phyloP scores from a whole-genome alignment of 2,329 filamentous ascomycete genomes.

The Cladosporium phlei region DNA sequence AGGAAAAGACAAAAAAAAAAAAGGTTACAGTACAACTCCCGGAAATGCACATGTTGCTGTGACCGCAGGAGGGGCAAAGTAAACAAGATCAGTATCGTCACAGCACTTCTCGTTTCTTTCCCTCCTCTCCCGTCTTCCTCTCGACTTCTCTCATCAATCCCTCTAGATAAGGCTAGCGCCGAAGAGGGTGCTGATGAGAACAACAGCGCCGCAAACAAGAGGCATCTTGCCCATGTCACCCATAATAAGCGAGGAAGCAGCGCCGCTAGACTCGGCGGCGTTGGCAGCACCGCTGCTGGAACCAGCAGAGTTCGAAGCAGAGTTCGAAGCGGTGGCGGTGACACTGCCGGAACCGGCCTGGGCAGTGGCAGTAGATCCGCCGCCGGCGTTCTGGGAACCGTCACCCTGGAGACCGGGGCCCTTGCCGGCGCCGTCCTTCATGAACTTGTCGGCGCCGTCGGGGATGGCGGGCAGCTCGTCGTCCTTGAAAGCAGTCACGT shows the following conservation, averaged over 20 bases:
- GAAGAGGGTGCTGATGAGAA: conserved; percentile 50
- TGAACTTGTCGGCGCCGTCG: conserved; percentile 50
- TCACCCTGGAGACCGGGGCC: conserved; percentile 52
- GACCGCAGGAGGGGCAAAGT: no score
- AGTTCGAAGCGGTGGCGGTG: conserved; percentile 32
- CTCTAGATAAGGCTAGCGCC: conserved; percentile 42
- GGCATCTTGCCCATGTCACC: conserved; percentile 48
- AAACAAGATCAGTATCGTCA: not conserved
- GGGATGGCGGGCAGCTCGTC: conserved; percentile 54
- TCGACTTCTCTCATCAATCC: not conserved
- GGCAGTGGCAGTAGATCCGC: conserved; percentile 45
- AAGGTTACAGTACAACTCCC: no score
- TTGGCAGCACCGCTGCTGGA: conserved; percentile 32
- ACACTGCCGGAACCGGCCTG: conserved; percentile 47
- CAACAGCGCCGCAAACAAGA: conserved; percentile 47
- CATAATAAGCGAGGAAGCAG: conserved; percentile 41
- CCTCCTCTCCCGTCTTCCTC: not conserved
- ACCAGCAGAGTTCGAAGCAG: conserved; percentile 19
- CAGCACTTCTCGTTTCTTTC: no score
- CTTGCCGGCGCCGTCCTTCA: conserved; percentile 54
- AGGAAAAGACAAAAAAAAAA: not conserved
- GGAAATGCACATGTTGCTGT: conserved; percentile 3
- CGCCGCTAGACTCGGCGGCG: conserved; percentile 30
- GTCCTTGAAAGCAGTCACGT: conserved; percentile 47
- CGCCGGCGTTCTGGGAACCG: conserved; percentile 54